Conservation (phyloP, 2,329 filamentous ascomycete species). For the Sarocladium oryzae region DNA sequence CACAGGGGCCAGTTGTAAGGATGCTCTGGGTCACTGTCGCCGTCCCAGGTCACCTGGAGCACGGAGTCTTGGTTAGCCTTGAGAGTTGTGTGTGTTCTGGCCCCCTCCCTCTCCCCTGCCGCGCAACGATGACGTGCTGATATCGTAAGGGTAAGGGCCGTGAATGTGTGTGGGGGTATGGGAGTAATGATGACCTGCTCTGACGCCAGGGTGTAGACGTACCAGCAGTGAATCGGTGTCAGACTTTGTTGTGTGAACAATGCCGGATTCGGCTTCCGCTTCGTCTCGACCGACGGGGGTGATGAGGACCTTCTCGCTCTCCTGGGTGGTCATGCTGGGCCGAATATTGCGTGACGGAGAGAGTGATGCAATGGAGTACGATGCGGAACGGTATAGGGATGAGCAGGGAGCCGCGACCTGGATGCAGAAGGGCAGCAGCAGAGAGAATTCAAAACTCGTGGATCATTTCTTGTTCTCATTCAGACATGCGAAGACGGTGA, state of each 20-base stretch:
- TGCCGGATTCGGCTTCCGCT: neutral
- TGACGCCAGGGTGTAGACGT: too few relatives aligned
- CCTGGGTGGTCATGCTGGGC: neutral
- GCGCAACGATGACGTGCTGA: neutral
- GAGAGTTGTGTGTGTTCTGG: too few relatives aligned
- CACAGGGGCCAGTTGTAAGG: constrained; percentile 55
- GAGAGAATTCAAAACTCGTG: too few relatives aligned
- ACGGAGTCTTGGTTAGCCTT: neutral
- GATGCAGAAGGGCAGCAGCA: too few relatives aligned
- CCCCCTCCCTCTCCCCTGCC: too few relatives aligned
- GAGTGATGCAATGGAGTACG: neutral
- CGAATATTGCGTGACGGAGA: neutral
- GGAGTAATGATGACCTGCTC: neutral
- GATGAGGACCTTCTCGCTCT: neutral
- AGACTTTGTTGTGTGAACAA: neutral
- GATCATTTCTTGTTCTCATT: too few relatives aligned
- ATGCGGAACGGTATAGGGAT: too few relatives aligned
- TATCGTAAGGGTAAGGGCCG: neutral
- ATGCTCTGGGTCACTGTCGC: constrained; percentile 44
- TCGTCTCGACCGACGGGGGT: neutral
- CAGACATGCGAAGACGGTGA: neutral
- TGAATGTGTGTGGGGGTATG: neutral
- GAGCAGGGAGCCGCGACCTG: too few relatives aligned
- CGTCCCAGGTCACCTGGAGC: constrained; percentile 4
- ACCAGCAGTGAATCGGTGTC: neutral